Evolutionary conservation across 2,329 filamentous ascomycete genomes (phyloP).

Genomic region (Fusarium pseudocircinatum): DNA sequence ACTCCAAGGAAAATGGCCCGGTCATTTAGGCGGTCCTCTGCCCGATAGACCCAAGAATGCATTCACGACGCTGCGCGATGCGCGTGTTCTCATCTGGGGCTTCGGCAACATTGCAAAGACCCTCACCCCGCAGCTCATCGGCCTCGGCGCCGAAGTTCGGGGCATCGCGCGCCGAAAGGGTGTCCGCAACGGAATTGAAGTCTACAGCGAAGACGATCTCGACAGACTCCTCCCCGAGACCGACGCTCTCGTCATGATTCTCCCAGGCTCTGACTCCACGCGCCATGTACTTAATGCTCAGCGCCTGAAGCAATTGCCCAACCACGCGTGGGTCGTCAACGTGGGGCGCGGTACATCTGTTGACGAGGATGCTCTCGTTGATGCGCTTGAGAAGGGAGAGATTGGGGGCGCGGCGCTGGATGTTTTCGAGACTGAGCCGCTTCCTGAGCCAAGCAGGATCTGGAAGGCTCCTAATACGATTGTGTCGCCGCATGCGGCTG

Average conservation of each 20-base stretch:
- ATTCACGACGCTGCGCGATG: slow-evolving; percentile 69
- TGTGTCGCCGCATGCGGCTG: slow-evolving; percentile 67
- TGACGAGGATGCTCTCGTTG: slow-evolving; percentile 60
- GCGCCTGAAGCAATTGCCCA: slow-evolving; percentile 62
- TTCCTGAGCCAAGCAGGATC: slow-evolving; percentile 54
- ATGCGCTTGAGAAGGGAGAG: slow-evolving; percentile 54
- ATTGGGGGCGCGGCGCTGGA: slow-evolving; percentile 62
- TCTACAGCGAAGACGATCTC: slow-evolving; percentile 65
- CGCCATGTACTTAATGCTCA: slow-evolving; percentile 64
- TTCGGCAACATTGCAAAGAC: slow-evolving; percentile 74
- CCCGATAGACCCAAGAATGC: slow-evolving; percentile 64
- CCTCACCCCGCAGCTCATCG: slow-evolving; percentile 63
- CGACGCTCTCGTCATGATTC: slow-evolving; percentile 74
- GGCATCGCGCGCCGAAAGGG: slow-evolving; percentile 67
- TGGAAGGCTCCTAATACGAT: slow-evolving; percentile 63
- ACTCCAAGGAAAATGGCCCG: slow-evolving; percentile 65
- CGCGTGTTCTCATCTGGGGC: slow-evolving; percentile 69
- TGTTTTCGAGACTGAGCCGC: slow-evolving; percentile 58
- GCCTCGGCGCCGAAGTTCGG: slow-evolving; percentile 65
- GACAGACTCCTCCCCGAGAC: slow-evolving; percentile 63
- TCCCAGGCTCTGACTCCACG: slow-evolving; percentile 67
- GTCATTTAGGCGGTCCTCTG: slow-evolving; percentile 69
- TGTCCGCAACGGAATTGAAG: slow-evolving; percentile 67
- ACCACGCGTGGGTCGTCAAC: slow-evolving; percentile 66
- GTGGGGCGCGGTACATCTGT: slow-evolving; percentile 61